Percentiles rank a stretch among this genome's conserved stretches.
Conservation (phyloP, 2,329 filamentous ascomycete species). For the Fusarium succisae region DNA sequence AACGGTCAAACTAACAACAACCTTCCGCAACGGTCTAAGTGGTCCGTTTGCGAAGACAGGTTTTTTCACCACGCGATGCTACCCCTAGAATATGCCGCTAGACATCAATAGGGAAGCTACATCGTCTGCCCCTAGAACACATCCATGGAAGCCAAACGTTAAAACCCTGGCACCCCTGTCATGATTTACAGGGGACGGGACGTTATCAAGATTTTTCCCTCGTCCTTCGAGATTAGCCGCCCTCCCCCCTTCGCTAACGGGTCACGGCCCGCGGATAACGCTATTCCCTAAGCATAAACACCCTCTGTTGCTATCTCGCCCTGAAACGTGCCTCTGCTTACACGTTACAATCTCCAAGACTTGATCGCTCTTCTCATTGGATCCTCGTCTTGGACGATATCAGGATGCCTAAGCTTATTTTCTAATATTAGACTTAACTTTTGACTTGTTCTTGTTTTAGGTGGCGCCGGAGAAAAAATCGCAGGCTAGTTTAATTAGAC, state of each 20-base stretch:
- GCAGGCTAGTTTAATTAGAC: conserved; percentile 1
- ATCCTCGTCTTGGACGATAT: not conserved
- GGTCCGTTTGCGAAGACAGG: not conserved
- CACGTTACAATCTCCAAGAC: not conserved
- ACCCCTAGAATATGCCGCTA: conserved; percentile 4
- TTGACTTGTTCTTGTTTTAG: not conserved
- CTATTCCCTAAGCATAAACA: not conserved
- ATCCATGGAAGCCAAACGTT: not conserved
- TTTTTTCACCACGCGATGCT: not conserved
- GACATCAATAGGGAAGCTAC: conserved; percentile 20
- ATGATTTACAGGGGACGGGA: conserved; percentile 1
- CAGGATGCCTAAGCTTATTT: conserved; percentile 9
- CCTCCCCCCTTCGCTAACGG: conserved; percentile 13
- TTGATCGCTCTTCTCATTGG: not conserved
- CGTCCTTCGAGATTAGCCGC: not conserved
- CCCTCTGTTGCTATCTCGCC: not conserved
- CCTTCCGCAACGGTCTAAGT: not conserved
- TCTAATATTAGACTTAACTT: conserved; percentile 23
- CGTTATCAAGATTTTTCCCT: conserved; percentile 2
- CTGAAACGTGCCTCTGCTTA: conserved; percentile 10
- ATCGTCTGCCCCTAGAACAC: not conserved
- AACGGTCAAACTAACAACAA: not conserved
- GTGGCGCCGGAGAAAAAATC: not conserved
- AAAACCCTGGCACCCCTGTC: conserved; percentile 1
- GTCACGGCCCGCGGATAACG: conserved; percentile 5